Base-by-base conservation (phyloP, 129 eudicot genomes). In the Pseudognaphalium luteoalbum region DNA sequence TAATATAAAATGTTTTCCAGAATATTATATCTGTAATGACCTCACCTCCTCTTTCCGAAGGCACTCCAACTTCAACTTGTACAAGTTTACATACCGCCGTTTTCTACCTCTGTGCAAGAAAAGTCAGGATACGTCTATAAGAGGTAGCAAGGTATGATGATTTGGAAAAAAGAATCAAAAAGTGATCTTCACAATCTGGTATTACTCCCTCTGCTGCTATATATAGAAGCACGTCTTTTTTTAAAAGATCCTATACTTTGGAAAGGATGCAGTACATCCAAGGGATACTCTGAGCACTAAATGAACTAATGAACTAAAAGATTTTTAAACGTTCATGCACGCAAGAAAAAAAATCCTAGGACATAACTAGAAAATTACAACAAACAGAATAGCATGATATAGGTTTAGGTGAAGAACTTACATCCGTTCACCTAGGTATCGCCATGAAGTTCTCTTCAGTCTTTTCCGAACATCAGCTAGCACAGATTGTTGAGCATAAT, bases 381-480 rank as follows among this genome's bases (percentile, higher is more conserved):
- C 61, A 56, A 17, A 42, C 47, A 69, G 59, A 69, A 41, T 47
- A 41, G 74, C 74, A 44, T 11, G 19, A 15, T 44, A 42, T 14
- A 44, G 14, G 14, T 37, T 63, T 22, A 35, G 35, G 60, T 56
- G 37, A 68, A 74, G 3, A 68, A 85, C 98, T 90, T 87, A 90
- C 98, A 93, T 85, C 44, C 96, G 89, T 73, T 88, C 92, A 70
- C 91, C 98, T 58, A 93, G 80, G 85, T 88, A 93, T 71, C 86
- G 88, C 96, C 97, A 90, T 57, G 98, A 93, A 17, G 88, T 84
- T 87, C 76, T 93, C 77, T 82, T 90, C 87, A 88, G 72, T 76
- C 85, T 84, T 81, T 89, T 90, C 61, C 86, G 86, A 70, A 90
- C 97, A 85, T 90, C 98, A 74, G 91, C 82, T 75, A 93, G 83